A percentile compares a stretch with the other conserved stretches of the same genome.
phyloP scores from a whole-genome alignment of 306 rosid genomes.

The Echinosophora koreensis region DNA sequence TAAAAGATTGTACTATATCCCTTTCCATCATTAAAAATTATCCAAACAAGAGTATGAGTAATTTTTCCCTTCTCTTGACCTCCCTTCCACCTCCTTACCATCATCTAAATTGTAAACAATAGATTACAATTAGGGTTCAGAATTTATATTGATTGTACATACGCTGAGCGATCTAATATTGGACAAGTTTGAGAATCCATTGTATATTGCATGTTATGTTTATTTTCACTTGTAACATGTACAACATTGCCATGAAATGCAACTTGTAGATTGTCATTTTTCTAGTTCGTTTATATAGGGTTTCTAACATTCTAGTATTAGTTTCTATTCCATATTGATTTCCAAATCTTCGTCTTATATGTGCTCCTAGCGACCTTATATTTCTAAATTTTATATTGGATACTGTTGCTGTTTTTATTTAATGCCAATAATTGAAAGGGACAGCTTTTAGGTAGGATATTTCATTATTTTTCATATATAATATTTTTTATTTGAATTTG shows the following conservation, averaged over 20 bases:
- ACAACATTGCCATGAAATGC: constrained; percentile 1
- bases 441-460: too few relatives aligned
- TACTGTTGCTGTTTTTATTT: too few relatives aligned
- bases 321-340: not conserved
- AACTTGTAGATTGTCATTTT: not conserved
- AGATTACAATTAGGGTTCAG: constrained; percentile 3
- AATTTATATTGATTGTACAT: constrained; percentile 26
- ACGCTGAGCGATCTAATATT: constrained; percentile 18
- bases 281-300: not conserved
- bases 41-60: not conserved
- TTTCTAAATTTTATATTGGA: too few relatives aligned
- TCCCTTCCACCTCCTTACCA: not conserved
- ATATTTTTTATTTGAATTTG: too few relatives aligned
- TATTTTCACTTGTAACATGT: constrained; percentile 7
- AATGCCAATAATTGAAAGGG: too few relatives aligned
- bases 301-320: not conserved
- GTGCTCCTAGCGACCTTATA: too few relatives aligned
- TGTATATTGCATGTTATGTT: constrained; percentile 34
- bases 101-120: constrained; percentile 7
- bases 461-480: too few relatives aligned
- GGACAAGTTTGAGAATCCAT: constrained; percentile 13
- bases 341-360: not conserved
- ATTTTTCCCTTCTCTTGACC: not conserved
- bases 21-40: not conserved
- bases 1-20: not conserved